These are phyloP conservation scores for Polysphondylium violaceum DNA, from an alignment of 78 protist species.

Conservation along the genomic window DNA sequence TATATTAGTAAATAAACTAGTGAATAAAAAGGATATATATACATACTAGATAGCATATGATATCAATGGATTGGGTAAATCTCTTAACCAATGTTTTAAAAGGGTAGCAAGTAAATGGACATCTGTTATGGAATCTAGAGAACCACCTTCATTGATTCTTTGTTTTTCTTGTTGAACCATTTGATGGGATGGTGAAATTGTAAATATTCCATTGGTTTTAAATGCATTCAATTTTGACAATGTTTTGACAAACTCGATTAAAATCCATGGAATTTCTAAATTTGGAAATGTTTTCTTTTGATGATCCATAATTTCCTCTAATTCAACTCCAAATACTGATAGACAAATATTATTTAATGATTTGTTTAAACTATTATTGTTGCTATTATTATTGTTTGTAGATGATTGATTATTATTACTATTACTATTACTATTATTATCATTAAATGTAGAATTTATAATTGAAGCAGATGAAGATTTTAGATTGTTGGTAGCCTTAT, in stretches of 20 bases:
- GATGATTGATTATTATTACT: no score
- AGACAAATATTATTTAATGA: no score
- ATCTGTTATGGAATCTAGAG: conserved; percentile 27
- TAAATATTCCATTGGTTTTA: conserved; percentile 45
- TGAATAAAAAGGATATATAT: neutral
- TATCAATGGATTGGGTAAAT: conserved; percentile 69
- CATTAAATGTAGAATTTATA: no score
- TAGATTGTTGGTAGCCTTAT: conserved; percentile 22
- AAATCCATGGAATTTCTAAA: conserved; percentile 36
- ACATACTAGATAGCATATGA: conserved; percentile 67
- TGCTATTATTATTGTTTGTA: no score
- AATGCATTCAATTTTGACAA: conserved; percentile 46
- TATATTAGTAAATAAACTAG: neutral
- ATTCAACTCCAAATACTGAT: conserved; percentile 55
- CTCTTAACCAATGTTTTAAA: conserved; percentile 69
- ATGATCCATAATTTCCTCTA: conserved; percentile 50
- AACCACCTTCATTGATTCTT: conserved; percentile 39
- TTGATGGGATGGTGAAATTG: neutral
- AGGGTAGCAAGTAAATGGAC: conserved; percentile 43
- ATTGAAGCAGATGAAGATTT: conserved; percentile 39
- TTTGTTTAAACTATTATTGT: no score
- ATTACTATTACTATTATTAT: no score
- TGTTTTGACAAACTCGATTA: conserved; percentile 38
- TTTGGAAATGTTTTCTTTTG: conserved; percentile 26
- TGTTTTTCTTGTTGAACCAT: conserved; percentile 46